Percentiles rank a stretch among this genome's conserved stretches.
Conservation (phyloP, 140 eudicot genomes). For the Stevia rebaudiana region DNA sequence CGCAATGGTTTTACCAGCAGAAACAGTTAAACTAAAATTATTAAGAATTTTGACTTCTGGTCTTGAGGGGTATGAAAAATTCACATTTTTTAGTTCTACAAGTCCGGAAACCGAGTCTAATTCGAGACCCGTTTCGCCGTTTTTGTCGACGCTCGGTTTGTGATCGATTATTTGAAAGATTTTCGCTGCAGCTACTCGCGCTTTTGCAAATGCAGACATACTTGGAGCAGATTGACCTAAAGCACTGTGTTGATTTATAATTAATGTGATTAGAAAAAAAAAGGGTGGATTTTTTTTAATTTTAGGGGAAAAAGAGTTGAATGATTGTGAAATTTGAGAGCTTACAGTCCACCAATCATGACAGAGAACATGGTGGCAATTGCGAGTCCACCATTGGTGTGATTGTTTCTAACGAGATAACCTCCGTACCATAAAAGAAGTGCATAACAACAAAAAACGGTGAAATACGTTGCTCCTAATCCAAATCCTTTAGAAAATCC, state of each 20-base stretch:
- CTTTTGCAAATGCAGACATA: constrained; percentile 94
- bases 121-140: constrained; percentile 53
- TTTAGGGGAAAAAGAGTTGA: not conserved
- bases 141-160: constrained; percentile 62
- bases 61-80: constrained; percentile 83
- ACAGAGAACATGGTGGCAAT: constrained; percentile 92
- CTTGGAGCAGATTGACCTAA: constrained; percentile 88
- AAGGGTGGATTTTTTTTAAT: too few relatives aligned
- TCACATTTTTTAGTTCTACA: constrained; percentile 62
- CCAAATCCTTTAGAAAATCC: constrained; percentile 92
- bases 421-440: constrained; percentile 94
- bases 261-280: not conserved
- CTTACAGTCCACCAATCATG: constrained; percentile 96
- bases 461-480: constrained; percentile 83
- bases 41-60: constrained; percentile 64
- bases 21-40: constrained; percentile 56
- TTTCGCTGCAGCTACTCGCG: constrained; percentile 88
- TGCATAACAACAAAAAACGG: constrained; percentile 82
- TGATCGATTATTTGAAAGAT: constrained; percentile 68
- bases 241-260: constrained; percentile 40
- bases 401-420: constrained; percentile 74
- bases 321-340: not conserved
- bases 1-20: constrained; percentile 90
- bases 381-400: constrained; percentile 88
- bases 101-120: constrained; percentile 61